A percentile compares a stretch with the other conserved stretches of the same genome.
phyloP scores from a whole-genome alignment of 2,329 filamentous ascomycete species.

The Fusarium haematococcum region DNA sequence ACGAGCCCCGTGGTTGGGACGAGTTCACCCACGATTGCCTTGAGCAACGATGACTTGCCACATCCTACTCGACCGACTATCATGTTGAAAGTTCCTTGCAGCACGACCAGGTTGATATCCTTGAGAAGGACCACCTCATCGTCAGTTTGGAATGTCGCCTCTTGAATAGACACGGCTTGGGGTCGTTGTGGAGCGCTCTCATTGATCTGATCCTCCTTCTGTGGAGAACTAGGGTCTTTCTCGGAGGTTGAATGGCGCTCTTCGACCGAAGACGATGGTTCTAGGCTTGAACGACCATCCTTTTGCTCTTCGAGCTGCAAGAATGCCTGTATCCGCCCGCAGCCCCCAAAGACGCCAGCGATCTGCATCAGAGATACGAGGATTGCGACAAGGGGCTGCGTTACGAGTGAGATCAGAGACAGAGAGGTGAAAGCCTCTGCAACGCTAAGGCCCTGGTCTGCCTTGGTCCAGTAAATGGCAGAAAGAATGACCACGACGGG shows the following conservation, averaged over 20 bases:
- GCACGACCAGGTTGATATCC: conserved; percentile 40
- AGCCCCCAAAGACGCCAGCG: conserved; percentile 48
- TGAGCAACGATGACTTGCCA: conserved; percentile 57
- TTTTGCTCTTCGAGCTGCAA: conserved; percentile 43
- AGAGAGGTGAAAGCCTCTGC: conserved; percentile 52
- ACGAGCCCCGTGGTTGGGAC: conserved; percentile 42
- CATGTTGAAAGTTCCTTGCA: conserved; percentile 46
- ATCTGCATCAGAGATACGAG: conserved; percentile 50
- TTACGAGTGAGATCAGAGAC: conserved; percentile 50
- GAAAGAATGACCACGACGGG: conserved; percentile 50
- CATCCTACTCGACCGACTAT: conserved; percentile 57
- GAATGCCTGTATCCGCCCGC: conserved; percentile 49
- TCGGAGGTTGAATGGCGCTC: background rate
- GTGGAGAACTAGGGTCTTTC: background rate
- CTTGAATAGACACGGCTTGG: background rate
- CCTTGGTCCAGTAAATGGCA: conserved; percentile 49
- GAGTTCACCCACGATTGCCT: conserved; percentile 54
- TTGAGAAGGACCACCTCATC: conserved; percentile 38
- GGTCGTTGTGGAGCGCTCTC: background rate
- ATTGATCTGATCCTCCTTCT: background rate
- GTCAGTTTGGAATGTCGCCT: conserved; percentile 29
- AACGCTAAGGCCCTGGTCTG: conserved; percentile 45
- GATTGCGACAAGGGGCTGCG: conserved; percentile 48
- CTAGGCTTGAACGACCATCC: conserved; percentile 1
- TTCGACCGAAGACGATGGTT: background rate